Conservation (phyloP, 768 basidiomycete genomes). For the Lenzites betulinus region DNA sequence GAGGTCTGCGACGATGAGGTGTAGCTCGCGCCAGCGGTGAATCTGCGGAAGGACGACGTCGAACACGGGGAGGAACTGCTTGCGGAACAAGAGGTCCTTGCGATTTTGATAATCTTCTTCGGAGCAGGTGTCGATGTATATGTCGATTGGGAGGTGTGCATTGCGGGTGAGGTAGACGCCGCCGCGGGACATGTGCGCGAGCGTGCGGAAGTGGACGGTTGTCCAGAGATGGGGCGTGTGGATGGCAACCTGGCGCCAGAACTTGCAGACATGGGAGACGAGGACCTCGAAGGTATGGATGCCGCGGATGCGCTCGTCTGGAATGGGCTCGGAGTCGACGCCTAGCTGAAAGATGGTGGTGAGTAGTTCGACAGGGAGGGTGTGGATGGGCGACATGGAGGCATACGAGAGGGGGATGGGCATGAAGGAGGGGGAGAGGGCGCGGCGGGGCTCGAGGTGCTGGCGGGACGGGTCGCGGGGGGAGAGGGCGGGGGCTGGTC, state of each 20-base stretch:
- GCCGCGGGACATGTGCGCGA: slow-evolving; percentile 51
- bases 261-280: slow-evolving; percentile 58
- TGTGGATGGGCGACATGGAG: slow-evolving; percentile 27
- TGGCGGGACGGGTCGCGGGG: not conserved
- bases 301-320: slow-evolving; percentile 45
- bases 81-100: slow-evolving; percentile 52
- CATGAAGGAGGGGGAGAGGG: slow-evolving; percentile 4
- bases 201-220: slow-evolving; percentile 54
- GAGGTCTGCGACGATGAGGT: slow-evolving; percentile 60
- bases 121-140: slow-evolving; percentile 59
- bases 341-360: slow-evolving; percentile 53
- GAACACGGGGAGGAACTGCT: slow-evolving; percentile 48
- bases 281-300: slow-evolving; percentile 52
- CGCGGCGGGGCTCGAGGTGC: not conserved
- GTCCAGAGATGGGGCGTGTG: slow-evolving; percentile 53
- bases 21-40: slow-evolving; percentile 57
- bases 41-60: slow-evolving; percentile 42
- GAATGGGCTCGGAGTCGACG: slow-evolving; percentile 42
- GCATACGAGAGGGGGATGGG: slow-evolving; percentile 6
- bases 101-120: slow-evolving; percentile 49
- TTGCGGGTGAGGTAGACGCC: slow-evolving; percentile 45
- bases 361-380: slow-evolving; percentile 37
- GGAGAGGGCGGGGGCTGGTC: not conserved
- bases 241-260: slow-evolving; percentile 59
- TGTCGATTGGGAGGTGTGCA: slow-evolving; percentile 41